Conservation (phyloP, 345 rosid genomes). For the Excoecaria agallocha region DNA sequence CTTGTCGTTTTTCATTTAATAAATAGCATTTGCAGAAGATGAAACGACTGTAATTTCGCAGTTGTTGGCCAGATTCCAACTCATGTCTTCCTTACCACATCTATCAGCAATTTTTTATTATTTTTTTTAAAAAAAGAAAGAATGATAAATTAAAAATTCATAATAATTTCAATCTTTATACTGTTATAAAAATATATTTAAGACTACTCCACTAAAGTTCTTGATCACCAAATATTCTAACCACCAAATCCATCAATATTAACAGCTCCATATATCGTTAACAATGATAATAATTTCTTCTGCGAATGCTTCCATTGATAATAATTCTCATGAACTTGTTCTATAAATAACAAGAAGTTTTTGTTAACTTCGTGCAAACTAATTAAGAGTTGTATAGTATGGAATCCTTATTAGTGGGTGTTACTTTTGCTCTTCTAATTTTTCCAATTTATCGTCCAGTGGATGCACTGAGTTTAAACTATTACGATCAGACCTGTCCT, state of each 20-base stretch:
- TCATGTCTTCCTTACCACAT: no score
- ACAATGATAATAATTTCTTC: no score
- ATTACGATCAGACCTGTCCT: slow-evolving; percentile 64
- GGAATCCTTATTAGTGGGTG: slow-evolving; percentile 24
- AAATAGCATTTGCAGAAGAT: no score
- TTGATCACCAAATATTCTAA: slow-evolving; percentile 63
- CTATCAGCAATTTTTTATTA: no score
- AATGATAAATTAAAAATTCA: no score
- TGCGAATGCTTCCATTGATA: no score
- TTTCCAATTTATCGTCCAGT: slow-evolving; percentile 30
- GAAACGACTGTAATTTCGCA: no score
- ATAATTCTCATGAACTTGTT: neutral
- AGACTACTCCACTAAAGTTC: slow-evolving; percentile 44
- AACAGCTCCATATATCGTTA: slow-evolving; percentile 38
- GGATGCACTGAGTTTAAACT: slow-evolving; percentile 50
- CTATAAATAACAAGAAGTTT: no score
- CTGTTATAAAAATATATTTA: slow-evolving; percentile 14
- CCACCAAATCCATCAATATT: slow-evolving; percentile 32
- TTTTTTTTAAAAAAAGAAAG: no score
- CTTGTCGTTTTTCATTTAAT: no score
- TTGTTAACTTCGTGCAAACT: neutral
- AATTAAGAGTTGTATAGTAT: slow-evolving; percentile 14
- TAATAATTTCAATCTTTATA: no score
- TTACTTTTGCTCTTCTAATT: slow-evolving; percentile 22
- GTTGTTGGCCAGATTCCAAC: no score